Evolutionary conservation across 352 stramenopile species (phyloP), one percentile per base, ranked within the genome.

Genomic region (Saprolegnia diclina): DNA sequence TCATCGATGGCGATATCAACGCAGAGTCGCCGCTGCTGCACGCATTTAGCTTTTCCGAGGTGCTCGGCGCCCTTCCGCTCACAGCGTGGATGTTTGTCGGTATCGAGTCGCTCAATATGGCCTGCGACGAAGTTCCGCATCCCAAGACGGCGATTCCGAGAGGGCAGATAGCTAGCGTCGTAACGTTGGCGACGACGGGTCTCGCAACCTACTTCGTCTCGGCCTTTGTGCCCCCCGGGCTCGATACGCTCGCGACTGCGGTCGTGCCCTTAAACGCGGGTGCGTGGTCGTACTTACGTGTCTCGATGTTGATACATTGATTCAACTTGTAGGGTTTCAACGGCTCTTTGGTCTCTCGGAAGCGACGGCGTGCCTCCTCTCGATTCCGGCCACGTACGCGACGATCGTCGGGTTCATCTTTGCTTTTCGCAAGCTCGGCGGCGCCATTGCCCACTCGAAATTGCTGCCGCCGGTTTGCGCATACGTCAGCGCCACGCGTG

Each of bases 371-470:
- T 76, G 72, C 48, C 24, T 74, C 10, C 72, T 77, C 10, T 75
- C 72, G 35, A 72, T 77, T 24, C 74, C 74, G 5, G 69, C 68
- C 10, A 76, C 72, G 71, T 79, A 77, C 59, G 74, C 72, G 9
- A 77, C 72, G 29, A 72, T 62, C 0, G 74, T 76, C 40, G 74
- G 74, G 10, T 77, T 85, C 50, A 85, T 85, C 71, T 84, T 76
- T 76, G 79, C 75, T 38, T 86, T 81, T 59, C 72, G 77, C 0
- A 81, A 86, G 54, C 64, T 86, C 2, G 81, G 83, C 13, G 40
- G 69, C 0, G 74, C 77, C 18, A 82, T 86, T 74, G 77, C 77
- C 0, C 71, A 61, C 16, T 86, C 77, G 3, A 73, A 72, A 18
- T 62, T 79, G 0, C 56, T 79, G 1, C 74, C 74, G 0, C 59